phyloP scores from a whole-genome alignment of 148 eudicot genomes.

The Camellia japonica region DNA sequence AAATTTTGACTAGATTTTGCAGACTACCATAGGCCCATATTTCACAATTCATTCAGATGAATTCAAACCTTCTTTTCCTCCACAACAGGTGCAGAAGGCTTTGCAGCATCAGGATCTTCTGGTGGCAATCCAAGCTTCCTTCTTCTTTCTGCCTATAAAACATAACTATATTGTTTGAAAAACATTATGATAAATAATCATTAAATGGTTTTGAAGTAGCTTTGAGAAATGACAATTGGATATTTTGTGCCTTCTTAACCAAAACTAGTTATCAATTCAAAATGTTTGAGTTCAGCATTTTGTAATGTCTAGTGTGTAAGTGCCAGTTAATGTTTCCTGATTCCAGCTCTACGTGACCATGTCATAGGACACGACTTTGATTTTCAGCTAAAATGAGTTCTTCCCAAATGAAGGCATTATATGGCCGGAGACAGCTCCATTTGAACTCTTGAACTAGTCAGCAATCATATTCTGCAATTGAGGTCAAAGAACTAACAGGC shows the following conservation, averaged over 20 bases:
- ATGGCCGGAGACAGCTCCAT: neutral
- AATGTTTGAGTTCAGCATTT: neutral
- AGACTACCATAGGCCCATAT: neutral
- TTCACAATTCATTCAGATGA: slow-evolving; percentile 5
- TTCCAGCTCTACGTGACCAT: neutral
- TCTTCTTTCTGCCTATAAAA: slow-evolving; percentile 88
- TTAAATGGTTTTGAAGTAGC: neutral
- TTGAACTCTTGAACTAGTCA: neutral
- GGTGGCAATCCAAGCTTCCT: slow-evolving; percentile 94
- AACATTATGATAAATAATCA: neutral
- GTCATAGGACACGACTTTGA: neutral
- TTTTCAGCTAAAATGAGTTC: neutral
- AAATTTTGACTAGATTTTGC: neutral
- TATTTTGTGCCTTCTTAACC: neutral
- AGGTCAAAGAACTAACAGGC: neutral
- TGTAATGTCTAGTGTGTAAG: too few species aligned
- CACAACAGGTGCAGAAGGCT: slow-evolving; percentile 72
- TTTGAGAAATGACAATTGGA: neutral
- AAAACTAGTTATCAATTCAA: neutral
- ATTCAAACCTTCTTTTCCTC: slow-evolving; percentile 81
- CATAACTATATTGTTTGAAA: neutral
- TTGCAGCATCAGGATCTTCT: slow-evolving; percentile 70
- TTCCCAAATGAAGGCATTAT: neutral
- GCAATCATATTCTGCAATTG: neutral
- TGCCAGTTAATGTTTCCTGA: neutral